Percentiles rank a stretch among this genome's conserved stretches.
These are phyloP conservation scores for Podaxis mareebaensis DNA, from an alignment of 768 basidiomycete species.

Conservation along the genomic window DNA sequence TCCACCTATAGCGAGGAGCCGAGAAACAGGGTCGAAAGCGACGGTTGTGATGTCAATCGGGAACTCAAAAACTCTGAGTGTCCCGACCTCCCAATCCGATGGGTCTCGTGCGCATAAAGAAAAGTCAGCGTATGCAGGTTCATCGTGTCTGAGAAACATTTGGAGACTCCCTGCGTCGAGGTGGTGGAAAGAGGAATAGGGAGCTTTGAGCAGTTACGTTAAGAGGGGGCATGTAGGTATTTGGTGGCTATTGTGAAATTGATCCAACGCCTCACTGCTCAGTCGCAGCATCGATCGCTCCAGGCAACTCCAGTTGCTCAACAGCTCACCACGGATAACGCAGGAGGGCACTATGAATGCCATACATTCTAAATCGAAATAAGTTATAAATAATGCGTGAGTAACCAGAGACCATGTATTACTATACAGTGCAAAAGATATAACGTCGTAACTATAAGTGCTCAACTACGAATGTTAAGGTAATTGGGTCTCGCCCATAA, in stretches of 20 bases:
- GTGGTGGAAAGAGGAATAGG: conserved; percentile 1
- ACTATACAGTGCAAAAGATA: conserved; percentile 10
- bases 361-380: neutral
- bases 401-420: neutral
- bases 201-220: neutral
- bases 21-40: conserved; percentile 59
- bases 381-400: conserved; percentile 7
- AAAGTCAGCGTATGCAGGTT: conserved; percentile 45
- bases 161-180: conserved; percentile 1
- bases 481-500: neutral
- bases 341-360: neutral
- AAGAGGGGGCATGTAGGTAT: neutral
- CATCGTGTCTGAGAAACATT: conserved; percentile 45
- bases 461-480: neutral
- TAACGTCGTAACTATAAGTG: neutral
- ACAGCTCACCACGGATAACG: neutral
- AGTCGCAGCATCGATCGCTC: neutral
- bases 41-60: conserved; percentile 51
- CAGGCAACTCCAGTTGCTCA: neutral
- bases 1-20: conserved; percentile 63
- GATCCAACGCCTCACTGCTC: neutral
- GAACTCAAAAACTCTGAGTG: conserved; percentile 49
- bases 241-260: neutral
- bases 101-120: conserved; percentile 57
- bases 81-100: conserved; percentile 56